Base-by-base conservation (phyloP, 257 asterid species). In the Sherardia arvensis region DNA sequence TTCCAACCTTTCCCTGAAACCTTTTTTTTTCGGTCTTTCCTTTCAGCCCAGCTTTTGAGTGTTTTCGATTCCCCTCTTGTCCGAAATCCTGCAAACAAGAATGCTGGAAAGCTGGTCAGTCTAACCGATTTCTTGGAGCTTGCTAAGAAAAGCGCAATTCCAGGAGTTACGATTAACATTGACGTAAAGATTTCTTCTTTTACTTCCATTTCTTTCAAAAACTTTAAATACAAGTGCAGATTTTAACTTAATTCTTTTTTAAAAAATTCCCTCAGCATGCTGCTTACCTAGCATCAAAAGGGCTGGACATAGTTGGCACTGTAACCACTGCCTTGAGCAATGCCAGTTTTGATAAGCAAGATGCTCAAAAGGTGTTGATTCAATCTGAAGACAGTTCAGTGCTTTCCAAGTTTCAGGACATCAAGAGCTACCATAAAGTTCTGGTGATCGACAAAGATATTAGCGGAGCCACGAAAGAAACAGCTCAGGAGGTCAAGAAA, bases 361-460 rank as follows among this genome's bases (percentile, higher is more conserved):
- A 84, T 2, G 72, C 71, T 33, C 84, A 80, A 70, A 85, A 76
- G 66, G 90, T 87, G 62, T 66, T 84, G 25, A 84, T 87, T 66
- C 85, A 80, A 65, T 87, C 97, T 26, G 93, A 83, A 8, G 91
- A 85, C 76, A 85, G 79, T 71, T 74, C 95, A 0, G 94, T 91
- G 25, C 80, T 87, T 12, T 53, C 61, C 7, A 77, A 76, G 73
- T 88, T 87, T 77, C 85, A 79, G 69, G 77, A 69, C 33, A 29
- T 34, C 55, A 80, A 82, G 2, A 75, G 59, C 60, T 85, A 87
- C 70, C 76, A 81, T 58, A 82, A 84, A 76, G 95, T 90, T 48
- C 21, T 87, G 14, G 38, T 72, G 65, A 65, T 90, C 53, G 25
- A 75, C 0, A 60, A 60, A 33, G 68, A 74, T 17, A 28, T 74